phyloP scores from a whole-genome alignment of 768 basidiomycete species.

The Gymnopilus junonius region DNA sequence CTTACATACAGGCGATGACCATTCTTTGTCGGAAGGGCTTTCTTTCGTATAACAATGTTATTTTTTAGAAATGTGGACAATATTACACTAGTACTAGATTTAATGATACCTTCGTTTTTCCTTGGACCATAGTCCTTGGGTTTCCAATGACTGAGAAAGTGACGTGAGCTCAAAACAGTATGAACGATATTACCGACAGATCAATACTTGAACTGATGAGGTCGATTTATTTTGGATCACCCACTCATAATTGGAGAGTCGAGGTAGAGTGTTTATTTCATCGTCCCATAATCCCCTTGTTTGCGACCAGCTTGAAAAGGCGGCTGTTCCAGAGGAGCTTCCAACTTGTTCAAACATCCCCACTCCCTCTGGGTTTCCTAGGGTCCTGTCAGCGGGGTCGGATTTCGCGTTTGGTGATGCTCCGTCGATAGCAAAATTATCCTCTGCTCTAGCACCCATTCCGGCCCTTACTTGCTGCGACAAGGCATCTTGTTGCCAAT shows the following conservation, averaged over 20 bases:
- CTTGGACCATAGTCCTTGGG: no score
- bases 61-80: no score
- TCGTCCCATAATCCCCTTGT: constrained; percentile 14
- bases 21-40: no score
- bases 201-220: not conserved
- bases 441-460: not conserved
- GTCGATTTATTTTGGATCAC: no score
- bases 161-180: no score
- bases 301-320: constrained; percentile 21
- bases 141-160: no score
- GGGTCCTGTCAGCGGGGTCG: constrained; percentile 9
- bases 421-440: constrained; percentile 4
- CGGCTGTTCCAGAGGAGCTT: constrained; percentile 21
- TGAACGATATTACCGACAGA: no score
- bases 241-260: not conserved
- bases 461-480: constrained; percentile 3
- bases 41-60: no score
- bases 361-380: constrained; percentile 25
- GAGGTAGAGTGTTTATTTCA: not conserved
- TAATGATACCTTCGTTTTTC: not conserved
- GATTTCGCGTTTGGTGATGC: constrained; percentile 15
- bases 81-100: no score
- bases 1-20: no score
- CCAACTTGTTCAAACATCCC: constrained; percentile 30
- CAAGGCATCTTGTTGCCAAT: not conserved